A percentile compares a stretch with the other conserved stretches of the same genome.
These are phyloP conservation scores for Funneliformis caledonium DNA, from an alignment of 371 early-diverging fungal genomes.

Conservation along the genomic window DNA sequence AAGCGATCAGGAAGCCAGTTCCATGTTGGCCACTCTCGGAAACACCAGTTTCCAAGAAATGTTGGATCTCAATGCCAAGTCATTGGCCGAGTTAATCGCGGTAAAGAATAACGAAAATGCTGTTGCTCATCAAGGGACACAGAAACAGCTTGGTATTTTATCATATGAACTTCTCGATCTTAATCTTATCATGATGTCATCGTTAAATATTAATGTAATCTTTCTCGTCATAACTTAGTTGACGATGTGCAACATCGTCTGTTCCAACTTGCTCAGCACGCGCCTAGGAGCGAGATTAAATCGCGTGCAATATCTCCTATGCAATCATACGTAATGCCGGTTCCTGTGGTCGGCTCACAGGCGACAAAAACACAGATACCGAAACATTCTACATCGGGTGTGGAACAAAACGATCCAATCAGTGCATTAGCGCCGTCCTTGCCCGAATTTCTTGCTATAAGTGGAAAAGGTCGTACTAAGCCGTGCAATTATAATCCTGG, in stretches of 20 bases:
- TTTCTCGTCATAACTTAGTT: neutral
- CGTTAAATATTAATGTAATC: neutral
- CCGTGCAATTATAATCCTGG: slow-evolving; percentile 32
- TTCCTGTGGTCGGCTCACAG: neutral
- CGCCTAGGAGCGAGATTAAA: neutral
- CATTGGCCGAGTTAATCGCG: neutral
- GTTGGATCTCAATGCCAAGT: slow-evolving; percentile 6
- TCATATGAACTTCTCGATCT: neutral
- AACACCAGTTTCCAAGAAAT: slow-evolving; percentile 14
- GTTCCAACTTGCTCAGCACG: slow-evolving; percentile 11
- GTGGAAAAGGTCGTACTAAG: neutral
- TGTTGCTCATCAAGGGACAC: neutral
- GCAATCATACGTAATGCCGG: neutral
- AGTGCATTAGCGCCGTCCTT: slow-evolving; percentile 12
- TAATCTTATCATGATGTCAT: neutral
- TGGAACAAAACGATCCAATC: neutral
- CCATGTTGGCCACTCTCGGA: neutral
- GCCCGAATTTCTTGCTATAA: neutral
- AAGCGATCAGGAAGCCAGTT: neutral
- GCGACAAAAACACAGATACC: neutral
- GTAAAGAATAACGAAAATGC: neutral
- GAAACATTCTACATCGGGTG: neutral
- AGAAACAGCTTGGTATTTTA: slow-evolving; percentile 5
- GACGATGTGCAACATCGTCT: neutral
- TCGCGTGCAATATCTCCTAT: neutral